Conservation (phyloP, 257 asterid species). For the Craterostigma plantagineum region DNA sequence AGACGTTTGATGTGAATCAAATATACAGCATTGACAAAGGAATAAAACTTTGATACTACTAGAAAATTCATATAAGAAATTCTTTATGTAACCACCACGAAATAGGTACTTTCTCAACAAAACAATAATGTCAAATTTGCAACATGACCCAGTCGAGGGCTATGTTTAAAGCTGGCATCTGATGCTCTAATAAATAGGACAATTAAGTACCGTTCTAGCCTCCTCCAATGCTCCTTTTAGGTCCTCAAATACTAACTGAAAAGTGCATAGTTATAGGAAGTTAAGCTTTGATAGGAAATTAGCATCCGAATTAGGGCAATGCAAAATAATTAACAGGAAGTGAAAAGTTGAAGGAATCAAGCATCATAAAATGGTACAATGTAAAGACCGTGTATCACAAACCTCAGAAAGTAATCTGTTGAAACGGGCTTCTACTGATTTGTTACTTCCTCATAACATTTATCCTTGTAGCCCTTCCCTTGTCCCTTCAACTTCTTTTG, state of each 20-base stretch:
- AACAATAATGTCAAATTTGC: background rate
- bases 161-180: too few relatives aligned
- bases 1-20: background rate
- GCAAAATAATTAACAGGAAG: conserved; percentile 8
- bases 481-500: conserved; percentile 69
- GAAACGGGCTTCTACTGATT: conserved; percentile 84
- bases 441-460: conserved; percentile 80
- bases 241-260: conserved; percentile 52
- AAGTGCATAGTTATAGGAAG: conserved; percentile 7
- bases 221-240: conserved; percentile 89
- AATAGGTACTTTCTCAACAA: conserved; percentile 2
- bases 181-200: conserved; percentile 3
- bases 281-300: too few relatives aligned
- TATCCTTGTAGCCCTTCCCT: conserved; percentile 96
- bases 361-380: conserved; percentile 8
- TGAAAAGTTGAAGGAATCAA: conserved; percentile 3
- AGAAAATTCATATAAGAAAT: conserved; percentile 6
- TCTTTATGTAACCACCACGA: background rate
- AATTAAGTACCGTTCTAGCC: conserved; percentile 58
- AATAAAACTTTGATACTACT: conserved; percentile 1
- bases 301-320: too few relatives aligned
- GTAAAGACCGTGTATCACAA: conserved; percentile 8
- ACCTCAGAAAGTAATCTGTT: conserved; percentile 73
- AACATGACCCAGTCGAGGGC: too few relatives aligned
- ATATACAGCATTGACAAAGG: conserved; percentile 3